These are phyloP conservation scores for Epichloe festucae DNA, from an alignment of 2,329 filamentous ascomycete genomes.

Conservation along the genomic window DNA sequence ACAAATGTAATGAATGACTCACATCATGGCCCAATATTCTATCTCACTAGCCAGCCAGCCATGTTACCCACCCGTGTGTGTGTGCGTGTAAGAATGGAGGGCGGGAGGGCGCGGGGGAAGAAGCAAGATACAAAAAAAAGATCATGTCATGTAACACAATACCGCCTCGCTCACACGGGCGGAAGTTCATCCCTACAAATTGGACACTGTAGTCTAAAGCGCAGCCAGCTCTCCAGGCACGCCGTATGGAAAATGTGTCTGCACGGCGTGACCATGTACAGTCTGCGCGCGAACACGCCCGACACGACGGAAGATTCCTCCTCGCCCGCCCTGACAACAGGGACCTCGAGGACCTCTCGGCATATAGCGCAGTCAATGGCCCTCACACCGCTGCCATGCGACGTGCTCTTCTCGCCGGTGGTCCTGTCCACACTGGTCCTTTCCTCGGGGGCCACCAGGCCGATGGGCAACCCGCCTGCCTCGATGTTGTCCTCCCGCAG, in stretches of 20 bases:
- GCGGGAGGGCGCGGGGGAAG: background rate
- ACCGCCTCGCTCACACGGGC: slow-evolving; percentile 46
- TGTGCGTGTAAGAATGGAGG: background rate
- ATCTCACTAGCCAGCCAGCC: no score
- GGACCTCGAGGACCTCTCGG: slow-evolving; percentile 80
- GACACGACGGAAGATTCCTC: slow-evolving; percentile 44
- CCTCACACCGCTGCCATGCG: background rate
- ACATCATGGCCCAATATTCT: no score
- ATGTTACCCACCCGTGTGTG: no score
- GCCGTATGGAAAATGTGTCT: slow-evolving; percentile 87
- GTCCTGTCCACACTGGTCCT: background rate
- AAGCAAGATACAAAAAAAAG: background rate
- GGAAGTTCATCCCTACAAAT: slow-evolving; percentile 87
- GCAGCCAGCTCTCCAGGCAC: slow-evolving; percentile 94
- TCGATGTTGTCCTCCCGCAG: slow-evolving; percentile 73
- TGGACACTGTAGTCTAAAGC: slow-evolving; percentile 82
- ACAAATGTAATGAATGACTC: no score
- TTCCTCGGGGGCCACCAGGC: slow-evolving; percentile 30
- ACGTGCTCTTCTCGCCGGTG: slow-evolving; percentile 8
- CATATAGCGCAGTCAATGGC: slow-evolving; percentile 91
- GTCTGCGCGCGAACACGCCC: slow-evolving; percentile 62
- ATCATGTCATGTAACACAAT: background rate
- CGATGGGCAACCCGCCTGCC: slow-evolving; percentile 68
- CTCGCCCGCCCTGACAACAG: slow-evolving; percentile 53
- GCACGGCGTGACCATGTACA: slow-evolving; percentile 97